Base-by-base conservation (phyloP, 176 grass and related monocot genomes). In the Lolium rigidum region DNA sequence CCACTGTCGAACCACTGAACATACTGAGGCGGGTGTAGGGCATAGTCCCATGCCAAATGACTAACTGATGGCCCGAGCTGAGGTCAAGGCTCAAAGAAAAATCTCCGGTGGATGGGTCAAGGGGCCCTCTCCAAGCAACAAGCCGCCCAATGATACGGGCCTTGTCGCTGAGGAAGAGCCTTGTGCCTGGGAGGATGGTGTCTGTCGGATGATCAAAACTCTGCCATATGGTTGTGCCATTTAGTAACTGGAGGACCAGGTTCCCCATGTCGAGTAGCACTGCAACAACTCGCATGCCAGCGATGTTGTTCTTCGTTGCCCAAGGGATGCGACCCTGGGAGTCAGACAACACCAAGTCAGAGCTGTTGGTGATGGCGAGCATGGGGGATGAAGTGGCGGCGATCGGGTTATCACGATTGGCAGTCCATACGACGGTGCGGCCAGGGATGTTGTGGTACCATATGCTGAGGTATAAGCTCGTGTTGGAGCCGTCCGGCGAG, bases 151-250 rank as follows among this genome's bases (percentile, higher is more conserved):
- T 21, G 0, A n/a, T 18, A 9, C 14, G 57, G 18, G 10, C 12
- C 12, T 54, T 51, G 6, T 90, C 28, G 31, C 55, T 72, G 41
- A 86, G 0, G 48, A 48, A 5, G 7, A 90, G 9, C 83, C 37
- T 76, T 81, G 79, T 85, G 6, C 62, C 61, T 2, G 82, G 86
- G 18, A 93, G 18, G 17, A 88, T 20, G 10, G 86, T 90, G 76
- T 93, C 86, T 0, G 86, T 83, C 0, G 85, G 88, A 20, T 93
- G 73, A 47, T 93, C 57, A 11, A 85, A 90, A 39, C 88, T 93
- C n/a, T 93, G 79, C 92, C 88, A 90, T 16, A 90, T 62, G 10
- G 41, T 17, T 1, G 47, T 79, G 24, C 35, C 64, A 10, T 78
- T 83, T 0, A 79, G 60, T 21, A 22, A 56, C 20, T 31, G 87